phyloP scores from a whole-genome alignment of 345 rosid species.

The Hibiscus tridactylites region DNA sequence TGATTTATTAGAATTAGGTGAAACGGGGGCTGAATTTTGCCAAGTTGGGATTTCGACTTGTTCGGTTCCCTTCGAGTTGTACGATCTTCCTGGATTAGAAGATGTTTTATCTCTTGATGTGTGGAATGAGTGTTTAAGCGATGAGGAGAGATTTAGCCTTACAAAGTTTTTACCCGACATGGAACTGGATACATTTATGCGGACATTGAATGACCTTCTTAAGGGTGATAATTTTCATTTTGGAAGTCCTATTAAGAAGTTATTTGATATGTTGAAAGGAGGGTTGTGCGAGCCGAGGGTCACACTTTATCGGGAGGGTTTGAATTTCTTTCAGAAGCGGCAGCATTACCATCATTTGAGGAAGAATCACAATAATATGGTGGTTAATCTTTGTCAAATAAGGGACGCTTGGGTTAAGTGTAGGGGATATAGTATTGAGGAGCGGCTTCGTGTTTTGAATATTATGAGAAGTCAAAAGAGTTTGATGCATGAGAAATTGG shows the following conservation, averaged over 20 bases:
- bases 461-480: conserved; percentile 78
- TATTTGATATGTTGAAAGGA: conserved; percentile 87
- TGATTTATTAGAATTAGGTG: conserved; percentile 90
- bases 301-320: conserved; percentile 80
- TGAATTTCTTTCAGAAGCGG: conserved; percentile 55
- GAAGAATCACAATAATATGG: conserved; percentile 78
- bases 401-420: conserved; percentile 87
- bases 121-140: conserved; percentile 83
- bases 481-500: conserved; percentile 65
- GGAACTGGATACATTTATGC: conserved; percentile 64
- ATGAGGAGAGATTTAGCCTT: conserved; percentile 72
- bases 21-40: conserved; percentile 82
- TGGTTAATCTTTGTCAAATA: conserved; percentile 67
- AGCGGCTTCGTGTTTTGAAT: conserved; percentile 86
- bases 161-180: conserved; percentile 68
- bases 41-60: conserved; percentile 79
- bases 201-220: conserved; percentile 70
- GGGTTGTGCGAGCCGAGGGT: conserved; percentile 96
- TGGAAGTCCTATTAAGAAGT: conserved; percentile 69
- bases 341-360: conserved; percentile 77
- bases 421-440: conserved; percentile 75
- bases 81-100: conserved; percentile 68
- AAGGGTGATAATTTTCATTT: conserved; percentile 76
- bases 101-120: conserved; percentile 82
- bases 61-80: conserved; percentile 76